These are phyloP conservation scores for Penicillium cataractarum DNA, from an alignment of 495 filamentous ascomycete species.

Conservation along the genomic window DNA sequence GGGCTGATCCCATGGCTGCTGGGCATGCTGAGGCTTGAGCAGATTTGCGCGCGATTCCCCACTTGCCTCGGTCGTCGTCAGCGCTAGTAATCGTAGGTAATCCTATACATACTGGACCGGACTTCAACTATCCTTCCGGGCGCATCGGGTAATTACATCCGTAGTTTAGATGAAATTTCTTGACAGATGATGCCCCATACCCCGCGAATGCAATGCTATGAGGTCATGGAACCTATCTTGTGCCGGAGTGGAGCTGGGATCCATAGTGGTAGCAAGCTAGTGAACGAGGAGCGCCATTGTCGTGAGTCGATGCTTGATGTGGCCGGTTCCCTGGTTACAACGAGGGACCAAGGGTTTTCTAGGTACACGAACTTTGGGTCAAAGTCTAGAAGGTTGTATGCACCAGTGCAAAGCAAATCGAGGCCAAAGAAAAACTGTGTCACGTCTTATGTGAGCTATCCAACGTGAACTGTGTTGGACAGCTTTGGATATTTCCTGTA, in stretches of 20 bases:
- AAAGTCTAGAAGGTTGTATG: conserved; percentile 14
- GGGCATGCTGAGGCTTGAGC: too few relatives aligned
- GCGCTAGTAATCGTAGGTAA: too few relatives aligned
- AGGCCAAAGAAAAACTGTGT: not conserved
- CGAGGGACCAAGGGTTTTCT: not conserved
- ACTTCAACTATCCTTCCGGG: not conserved
- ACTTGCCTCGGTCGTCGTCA: not conserved
- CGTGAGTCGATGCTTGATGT: not conserved
- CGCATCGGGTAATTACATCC: not conserved
- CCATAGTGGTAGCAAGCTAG: not conserved
- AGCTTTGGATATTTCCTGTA: too few relatives aligned
- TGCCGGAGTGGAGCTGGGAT: not conserved
- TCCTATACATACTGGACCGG: too few relatives aligned
- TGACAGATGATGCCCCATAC: not conserved
- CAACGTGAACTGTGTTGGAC: too few relatives aligned
- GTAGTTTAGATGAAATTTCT: not conserved
- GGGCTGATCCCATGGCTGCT: not conserved
- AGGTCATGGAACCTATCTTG: not conserved
- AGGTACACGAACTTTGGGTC: conserved; percentile 1
- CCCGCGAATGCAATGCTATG: not conserved
- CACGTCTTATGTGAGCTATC: too few relatives aligned
- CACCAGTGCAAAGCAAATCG: not conserved
- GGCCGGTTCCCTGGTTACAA: not conserved
- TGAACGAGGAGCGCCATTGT: not conserved
- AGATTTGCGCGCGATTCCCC: conserved; percentile 29